A percentile compares a stretch with the other conserved stretches of the same genome.
These are phyloP conservation scores for Exophiala sp. DNA, from an alignment of 2,329 filamentous ascomycete genomes.

Conservation along the genomic window DNA sequence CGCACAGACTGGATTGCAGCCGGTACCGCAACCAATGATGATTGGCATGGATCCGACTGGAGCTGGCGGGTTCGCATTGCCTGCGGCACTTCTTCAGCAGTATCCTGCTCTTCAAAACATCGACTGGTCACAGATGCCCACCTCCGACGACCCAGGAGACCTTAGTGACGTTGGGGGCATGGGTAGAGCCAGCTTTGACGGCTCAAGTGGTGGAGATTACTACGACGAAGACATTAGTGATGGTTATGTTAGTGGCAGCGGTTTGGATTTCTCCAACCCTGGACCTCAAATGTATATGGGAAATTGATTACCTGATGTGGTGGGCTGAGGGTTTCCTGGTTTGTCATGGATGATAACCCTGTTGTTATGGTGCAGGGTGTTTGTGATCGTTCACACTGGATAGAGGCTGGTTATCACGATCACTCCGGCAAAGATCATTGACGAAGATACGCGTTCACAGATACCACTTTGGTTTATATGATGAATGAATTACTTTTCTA, in stretches of 20 bases:
- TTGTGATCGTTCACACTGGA: slow-evolving; percentile 1
- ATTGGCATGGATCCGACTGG: slow-evolving; percentile 60
- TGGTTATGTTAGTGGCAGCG: slow-evolving; percentile 34
- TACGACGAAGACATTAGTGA: slow-evolving; percentile 59
- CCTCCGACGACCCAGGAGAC: slow-evolving; percentile 58
- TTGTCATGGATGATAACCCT: slow-evolving; percentile 4
- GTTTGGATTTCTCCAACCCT: slow-evolving; percentile 23
- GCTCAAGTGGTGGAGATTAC: slow-evolving; percentile 65
- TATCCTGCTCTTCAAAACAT: slow-evolving; percentile 90
- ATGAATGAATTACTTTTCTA: not conserved
- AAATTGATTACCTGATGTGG: slow-evolving; percentile 2
- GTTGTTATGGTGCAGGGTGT: not conserved
- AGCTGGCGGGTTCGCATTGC: slow-evolving; percentile 63
- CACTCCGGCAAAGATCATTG: not conserved
- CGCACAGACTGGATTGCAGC: slow-evolving; percentile 48
- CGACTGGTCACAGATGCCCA: slow-evolving; percentile 75
- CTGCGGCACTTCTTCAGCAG: slow-evolving; percentile 81
- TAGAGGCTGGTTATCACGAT: slow-evolving; percentile 4
- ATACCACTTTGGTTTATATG: slow-evolving; percentile 8
- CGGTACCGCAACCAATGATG: slow-evolving; percentile 55
- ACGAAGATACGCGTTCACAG: slow-evolving; percentile 1
- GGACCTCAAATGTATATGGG: slow-evolving; percentile 20
- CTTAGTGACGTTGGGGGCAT: slow-evolving; percentile 67
- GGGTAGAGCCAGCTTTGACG: slow-evolving; percentile 76
- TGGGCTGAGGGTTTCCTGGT: not conserved